These are phyloP conservation scores for Nicotiana tomentosiformis DNA, from an alignment of 257 asterid genomes.

Conservation along the genomic window DNA sequence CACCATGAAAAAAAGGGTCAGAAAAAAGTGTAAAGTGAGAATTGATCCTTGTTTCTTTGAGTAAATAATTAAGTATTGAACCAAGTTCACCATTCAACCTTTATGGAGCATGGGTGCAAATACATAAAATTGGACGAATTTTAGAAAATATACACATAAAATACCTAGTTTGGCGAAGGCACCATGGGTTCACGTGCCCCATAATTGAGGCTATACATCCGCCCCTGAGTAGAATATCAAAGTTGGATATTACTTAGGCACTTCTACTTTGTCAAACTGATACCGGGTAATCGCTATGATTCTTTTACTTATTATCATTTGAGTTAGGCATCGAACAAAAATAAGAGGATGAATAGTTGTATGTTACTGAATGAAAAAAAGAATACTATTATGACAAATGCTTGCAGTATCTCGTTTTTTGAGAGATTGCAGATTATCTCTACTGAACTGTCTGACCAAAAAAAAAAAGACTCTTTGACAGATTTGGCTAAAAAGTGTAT, in stretches of 20 bases:
- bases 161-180: too few species aligned
- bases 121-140: too few species aligned
- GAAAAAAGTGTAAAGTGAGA: too few species aligned
- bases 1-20: too few species aligned
- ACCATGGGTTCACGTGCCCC: too few species aligned
- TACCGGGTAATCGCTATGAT: neutral
- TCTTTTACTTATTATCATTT: neutral
- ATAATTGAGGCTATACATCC: too few species aligned
- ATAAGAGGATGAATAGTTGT: neutral
- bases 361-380: neutral
- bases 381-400: neutral
- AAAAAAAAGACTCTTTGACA: neutral
- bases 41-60: too few species aligned
- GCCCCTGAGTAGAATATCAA: neutral
- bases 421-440: neutral
- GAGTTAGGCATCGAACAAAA: neutral
- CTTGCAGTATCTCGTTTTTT: neutral
- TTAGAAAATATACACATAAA: too few species aligned
- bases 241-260: neutral
- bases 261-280: neutral
- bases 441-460: neutral
- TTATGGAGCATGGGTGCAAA: too few species aligned
- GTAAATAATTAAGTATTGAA: too few species aligned
- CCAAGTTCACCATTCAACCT: too few species aligned
- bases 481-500: neutral